phyloP scores from a whole-genome alignment of 116 monocot species.

The Papilionanthe hybrid region DNA sequence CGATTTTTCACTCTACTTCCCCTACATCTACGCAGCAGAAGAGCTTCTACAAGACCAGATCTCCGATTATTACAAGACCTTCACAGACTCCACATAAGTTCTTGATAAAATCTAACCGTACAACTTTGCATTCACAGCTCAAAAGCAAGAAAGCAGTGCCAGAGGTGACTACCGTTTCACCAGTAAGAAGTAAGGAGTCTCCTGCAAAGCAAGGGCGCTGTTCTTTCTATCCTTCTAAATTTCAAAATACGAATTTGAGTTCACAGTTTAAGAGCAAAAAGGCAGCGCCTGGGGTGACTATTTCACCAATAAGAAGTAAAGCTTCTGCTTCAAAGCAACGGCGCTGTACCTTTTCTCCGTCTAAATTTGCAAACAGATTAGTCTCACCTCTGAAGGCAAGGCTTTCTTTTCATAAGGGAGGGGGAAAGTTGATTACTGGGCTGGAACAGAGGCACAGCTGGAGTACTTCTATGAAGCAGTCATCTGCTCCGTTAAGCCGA shows the following conservation, averaged over 20 bases:
- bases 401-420: slow-evolving; percentile 25
- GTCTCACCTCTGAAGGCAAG: slow-evolving; percentile 58
- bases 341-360: slow-evolving; percentile 71
- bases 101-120: slow-evolving; percentile 50
- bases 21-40: slow-evolving; percentile 20
- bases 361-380: slow-evolving; percentile 56
- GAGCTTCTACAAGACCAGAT: slow-evolving; percentile 49
- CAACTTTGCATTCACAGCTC: slow-evolving; percentile 34
- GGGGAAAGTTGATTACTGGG: slow-evolving; percentile 18
- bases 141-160: slow-evolving; percentile 31
- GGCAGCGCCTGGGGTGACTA: slow-evolving; percentile 10
- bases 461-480: neutral
- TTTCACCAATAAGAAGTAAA: slow-evolving; percentile 9
- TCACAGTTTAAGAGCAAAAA: slow-evolving; percentile 37
- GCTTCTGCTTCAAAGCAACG: slow-evolving; percentile 20
- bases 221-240: slow-evolving; percentile 41
- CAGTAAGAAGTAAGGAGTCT: slow-evolving; percentile 10
- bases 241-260: slow-evolving; percentile 21
- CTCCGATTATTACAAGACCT: slow-evolving; percentile 35
- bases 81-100: slow-evolving; percentile 57
- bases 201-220: slow-evolving; percentile 32
- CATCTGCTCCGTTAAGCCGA: neutral
- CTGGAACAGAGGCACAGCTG: slow-evolving; percentile 27
- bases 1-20: slow-evolving; percentile 25
- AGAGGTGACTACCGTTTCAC: neutral